These are phyloP conservation scores for Kluyveromyces starmeri DNA, from an alignment of 805 yeast genomes.

Conservation along the genomic window DNA sequence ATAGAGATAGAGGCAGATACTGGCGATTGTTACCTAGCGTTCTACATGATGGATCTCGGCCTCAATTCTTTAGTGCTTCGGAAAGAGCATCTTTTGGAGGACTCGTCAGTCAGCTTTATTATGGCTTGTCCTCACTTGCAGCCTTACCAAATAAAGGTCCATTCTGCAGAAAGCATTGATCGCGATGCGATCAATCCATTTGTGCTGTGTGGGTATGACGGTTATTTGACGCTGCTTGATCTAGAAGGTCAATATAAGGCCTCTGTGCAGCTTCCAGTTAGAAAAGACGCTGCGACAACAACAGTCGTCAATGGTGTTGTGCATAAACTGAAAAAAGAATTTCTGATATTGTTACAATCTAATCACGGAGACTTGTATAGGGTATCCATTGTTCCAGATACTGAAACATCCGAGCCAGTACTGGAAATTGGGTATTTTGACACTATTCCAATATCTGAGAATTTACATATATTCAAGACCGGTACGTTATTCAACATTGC, in stretches of 20 bases:
- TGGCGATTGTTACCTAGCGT: slow-evolving; percentile 38
- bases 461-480: slow-evolving; percentile 53
- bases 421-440: slow-evolving; percentile 66
- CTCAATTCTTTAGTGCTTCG: slow-evolving; percentile 62
- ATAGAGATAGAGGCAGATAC: slow-evolving; percentile 53
- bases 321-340: slow-evolving; percentile 53
- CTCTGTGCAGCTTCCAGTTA: slow-evolving; percentile 48
- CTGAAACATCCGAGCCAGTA: slow-evolving; percentile 28
- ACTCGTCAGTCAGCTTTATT: slow-evolving; percentile 39
- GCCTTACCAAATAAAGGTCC: slow-evolving; percentile 15
- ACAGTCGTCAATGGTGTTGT: slow-evolving; percentile 48
- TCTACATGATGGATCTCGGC: slow-evolving; percentile 81
- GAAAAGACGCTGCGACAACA: slow-evolving; percentile 23
- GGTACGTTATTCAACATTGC: slow-evolving; percentile 70
- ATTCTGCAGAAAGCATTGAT: slow-evolving; percentile 31
- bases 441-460: slow-evolving; percentile 51
- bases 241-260: slow-evolving; percentile 30
- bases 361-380: slow-evolving; percentile 70
- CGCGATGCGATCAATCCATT: slow-evolving; percentile 44
- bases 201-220: slow-evolving; percentile 48
- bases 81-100: slow-evolving; percentile 30
- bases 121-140: slow-evolving; percentile 53
- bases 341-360: slow-evolving; percentile 64
- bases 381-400: slow-evolving; percentile 42
- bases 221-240: slow-evolving; percentile 43